A percentile compares a stretch with the other conserved stretches of the same genome.
Conservation (phyloP, 371 early-diverging fungal species). For the Mucor plumbeus region DNA sequence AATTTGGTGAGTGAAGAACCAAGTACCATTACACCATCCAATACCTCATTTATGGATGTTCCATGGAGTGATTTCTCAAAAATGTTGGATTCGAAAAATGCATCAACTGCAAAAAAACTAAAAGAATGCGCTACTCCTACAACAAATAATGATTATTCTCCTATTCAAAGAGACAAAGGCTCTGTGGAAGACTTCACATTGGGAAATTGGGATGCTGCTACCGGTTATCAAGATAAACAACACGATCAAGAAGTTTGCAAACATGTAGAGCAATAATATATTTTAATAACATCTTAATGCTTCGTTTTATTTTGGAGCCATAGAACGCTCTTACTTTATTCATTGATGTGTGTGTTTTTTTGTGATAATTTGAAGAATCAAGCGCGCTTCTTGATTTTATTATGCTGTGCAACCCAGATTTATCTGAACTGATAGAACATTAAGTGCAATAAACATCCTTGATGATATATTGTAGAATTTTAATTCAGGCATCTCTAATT, state of each 20-base stretch:
- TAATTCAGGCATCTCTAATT: no score
- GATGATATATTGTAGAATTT: no score
- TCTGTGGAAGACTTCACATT: conserved; percentile 23
- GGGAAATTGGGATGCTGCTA: conserved; percentile 33
- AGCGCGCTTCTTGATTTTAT: no score
- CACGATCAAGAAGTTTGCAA: conserved; percentile 5
- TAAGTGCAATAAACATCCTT: no score
- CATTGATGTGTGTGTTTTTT: no score
- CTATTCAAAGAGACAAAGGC: conserved; percentile 13
- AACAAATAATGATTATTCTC: conserved; percentile 3
- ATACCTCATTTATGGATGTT: conserved; percentile 33
- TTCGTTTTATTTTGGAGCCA: no score
- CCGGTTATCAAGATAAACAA: conserved; percentile 31
- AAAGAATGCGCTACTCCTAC: conserved; percentile 4
- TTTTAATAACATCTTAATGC: background rate
- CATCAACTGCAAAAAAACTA: conserved; percentile 6
- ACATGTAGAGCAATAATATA: background rate
- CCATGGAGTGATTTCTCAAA: conserved; percentile 36
- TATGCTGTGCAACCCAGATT: no score
- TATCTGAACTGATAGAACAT: no score
- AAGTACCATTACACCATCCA: conserved; percentile 28
- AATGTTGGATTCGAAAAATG: conserved; percentile 15
- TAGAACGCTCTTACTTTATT: no score
- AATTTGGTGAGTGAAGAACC: conserved; percentile 39
- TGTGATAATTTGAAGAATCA: no score